Conservation (phyloP, 768 basidiomycete species). For the Lactarius hengduanensis region DNA sequence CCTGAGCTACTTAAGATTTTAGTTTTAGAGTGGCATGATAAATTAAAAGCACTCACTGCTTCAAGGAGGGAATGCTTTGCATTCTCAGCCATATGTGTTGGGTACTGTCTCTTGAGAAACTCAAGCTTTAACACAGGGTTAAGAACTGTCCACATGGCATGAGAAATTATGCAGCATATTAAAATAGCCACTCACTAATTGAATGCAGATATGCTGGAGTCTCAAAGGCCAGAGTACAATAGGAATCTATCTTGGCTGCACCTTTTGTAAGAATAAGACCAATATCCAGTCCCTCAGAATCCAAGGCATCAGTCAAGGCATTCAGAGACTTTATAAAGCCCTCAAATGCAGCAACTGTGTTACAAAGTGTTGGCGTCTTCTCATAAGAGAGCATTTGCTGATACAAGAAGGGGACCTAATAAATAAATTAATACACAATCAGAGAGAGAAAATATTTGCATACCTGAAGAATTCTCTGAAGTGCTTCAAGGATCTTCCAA, state of each 20-base stretch:
- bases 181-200: not conserved
- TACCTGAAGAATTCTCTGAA: no score
- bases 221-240: not conserved
- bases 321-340: not conserved
- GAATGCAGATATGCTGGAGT: not conserved
- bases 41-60: not conserved
- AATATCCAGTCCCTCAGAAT: not conserved
- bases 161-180: not conserved
- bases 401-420: no score
- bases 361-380: no score
- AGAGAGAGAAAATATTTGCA: no score
- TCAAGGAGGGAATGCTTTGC: not conserved
- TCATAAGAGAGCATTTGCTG: no score
- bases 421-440: no score
- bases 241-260: not conserved
- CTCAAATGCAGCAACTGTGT: no score
- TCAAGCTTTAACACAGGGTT: not conserved
- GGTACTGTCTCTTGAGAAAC: not conserved
- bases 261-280: not conserved
- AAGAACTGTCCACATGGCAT: not conserved
- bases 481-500: no score
- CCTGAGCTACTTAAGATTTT: no score
- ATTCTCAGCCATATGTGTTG: not conserved
- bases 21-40: no score
- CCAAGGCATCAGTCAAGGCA: accelerated